A percentile compares a stretch with the other conserved stretches of the same genome.
Conservation (phyloP, 306 rosid species). For the Alnus rubra region DNA sequence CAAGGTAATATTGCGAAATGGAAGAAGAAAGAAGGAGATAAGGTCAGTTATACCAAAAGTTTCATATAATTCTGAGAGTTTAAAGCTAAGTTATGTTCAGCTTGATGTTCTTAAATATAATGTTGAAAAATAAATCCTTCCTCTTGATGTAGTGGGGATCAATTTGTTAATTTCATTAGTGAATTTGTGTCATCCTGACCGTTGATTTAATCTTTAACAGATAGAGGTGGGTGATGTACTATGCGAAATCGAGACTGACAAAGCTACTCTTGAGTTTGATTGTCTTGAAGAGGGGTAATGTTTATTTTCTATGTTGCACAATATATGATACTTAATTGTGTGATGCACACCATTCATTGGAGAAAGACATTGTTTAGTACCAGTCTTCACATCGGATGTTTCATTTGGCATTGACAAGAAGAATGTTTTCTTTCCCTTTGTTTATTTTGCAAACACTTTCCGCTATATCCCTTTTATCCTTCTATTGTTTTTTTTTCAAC, state of each 20-base stretch:
- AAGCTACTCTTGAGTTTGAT: constrained; percentile 95
- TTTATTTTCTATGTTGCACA: constrained; percentile 1
- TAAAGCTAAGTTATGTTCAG: constrained; percentile 29
- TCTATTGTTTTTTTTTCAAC: not conserved
- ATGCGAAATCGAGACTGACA: constrained; percentile 97
- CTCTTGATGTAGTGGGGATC: constrained; percentile 10
- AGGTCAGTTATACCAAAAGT: constrained; percentile 54
- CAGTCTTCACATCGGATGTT: constrained; percentile 7
- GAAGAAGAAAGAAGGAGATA: constrained; percentile 94
- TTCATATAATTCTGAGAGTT: constrained; percentile 29
- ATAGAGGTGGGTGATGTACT: constrained; percentile 88
- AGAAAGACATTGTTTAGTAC: constrained; percentile 23
- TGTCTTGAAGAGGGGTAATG: constrained; percentile 96
- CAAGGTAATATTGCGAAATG: constrained; percentile 94
- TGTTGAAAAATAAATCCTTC: constrained; percentile 11
- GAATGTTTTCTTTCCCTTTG: not conserved
- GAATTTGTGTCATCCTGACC: constrained; percentile 33
- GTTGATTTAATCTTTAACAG: constrained; percentile 52
- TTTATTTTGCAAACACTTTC: constrained; percentile 3
- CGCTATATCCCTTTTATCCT: constrained; percentile 6
- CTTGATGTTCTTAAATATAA: constrained; percentile 18
- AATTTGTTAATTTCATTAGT: constrained; percentile 20
- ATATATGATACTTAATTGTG: not conserved
- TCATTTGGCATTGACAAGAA: not conserved
- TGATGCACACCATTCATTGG: not conserved